phyloP scores from a whole-genome alignment of 129 eudicot species.

The Centella asiatica region DNA sequence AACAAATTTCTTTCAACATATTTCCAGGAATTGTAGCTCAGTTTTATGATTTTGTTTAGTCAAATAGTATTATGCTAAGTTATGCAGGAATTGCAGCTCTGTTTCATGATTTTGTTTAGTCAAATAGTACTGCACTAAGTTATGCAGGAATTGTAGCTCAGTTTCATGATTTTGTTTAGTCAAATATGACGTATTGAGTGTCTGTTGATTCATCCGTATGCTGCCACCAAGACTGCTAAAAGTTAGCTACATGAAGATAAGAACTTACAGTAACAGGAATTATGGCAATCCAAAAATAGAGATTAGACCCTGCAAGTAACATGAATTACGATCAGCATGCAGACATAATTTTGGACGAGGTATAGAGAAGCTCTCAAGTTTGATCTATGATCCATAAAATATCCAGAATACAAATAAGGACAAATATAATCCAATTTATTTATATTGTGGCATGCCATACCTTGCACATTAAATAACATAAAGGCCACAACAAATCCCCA shows the following conservation, averaged over 20 bases:
- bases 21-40: too few species aligned
- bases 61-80: background rate
- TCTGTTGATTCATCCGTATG: background rate
- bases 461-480: slow-evolving; percentile 89
- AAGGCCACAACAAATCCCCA: slow-evolving; percentile 97
- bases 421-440: background rate
- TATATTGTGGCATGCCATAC: slow-evolving; percentile 21
- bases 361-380: too few species aligned
- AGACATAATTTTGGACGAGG: too few species aligned
- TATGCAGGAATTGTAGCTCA: background rate
- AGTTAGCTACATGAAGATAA: background rate
- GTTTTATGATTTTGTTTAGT: too few species aligned
- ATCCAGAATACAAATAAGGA: too few species aligned
- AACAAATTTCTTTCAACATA: background rate
- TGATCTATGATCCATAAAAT: too few species aligned
- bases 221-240: background rate
- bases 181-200: too few species aligned
- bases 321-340: background rate
- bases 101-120: too few species aligned
- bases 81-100: too few species aligned
- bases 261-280: slow-evolving; percentile 81
- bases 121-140: background rate
- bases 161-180: background rate
- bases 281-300: slow-evolving; percentile 94
- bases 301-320: slow-evolving; percentile 80